phyloP scores from a whole-genome alignment of 148 eudicot species.

The Rhododendron griersonianum region DNA sequence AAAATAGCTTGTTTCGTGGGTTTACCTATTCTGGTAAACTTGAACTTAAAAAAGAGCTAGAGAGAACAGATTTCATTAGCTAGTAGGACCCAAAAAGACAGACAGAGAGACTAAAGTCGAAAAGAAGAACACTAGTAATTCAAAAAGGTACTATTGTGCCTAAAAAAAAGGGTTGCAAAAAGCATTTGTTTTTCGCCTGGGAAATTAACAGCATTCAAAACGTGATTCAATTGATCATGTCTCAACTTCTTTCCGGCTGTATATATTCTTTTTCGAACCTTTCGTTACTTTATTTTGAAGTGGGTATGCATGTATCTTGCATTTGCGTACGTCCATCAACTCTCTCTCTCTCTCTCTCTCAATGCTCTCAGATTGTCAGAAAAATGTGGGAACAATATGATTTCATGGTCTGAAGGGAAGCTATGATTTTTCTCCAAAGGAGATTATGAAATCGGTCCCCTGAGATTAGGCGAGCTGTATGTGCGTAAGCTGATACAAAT shows the following conservation, averaged over 20 bases:
- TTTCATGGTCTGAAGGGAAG: not conserved
- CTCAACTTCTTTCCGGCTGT: not conserved
- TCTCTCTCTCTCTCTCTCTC: no score
- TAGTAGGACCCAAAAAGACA: conserved; percentile 5
- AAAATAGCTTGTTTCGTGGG: no score
- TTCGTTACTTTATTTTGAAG: not conserved
- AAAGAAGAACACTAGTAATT: not conserved
- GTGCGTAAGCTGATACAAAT: no score
- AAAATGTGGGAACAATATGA: not conserved
- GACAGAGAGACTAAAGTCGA: conserved; percentile 4
- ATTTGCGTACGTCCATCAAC: not conserved
- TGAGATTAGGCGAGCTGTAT: not conserved
- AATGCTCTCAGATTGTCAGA: no score
- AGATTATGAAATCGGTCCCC: no score
- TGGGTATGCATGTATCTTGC: not conserved
- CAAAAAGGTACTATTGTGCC: not conserved
- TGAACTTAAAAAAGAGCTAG: no score
- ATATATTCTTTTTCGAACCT: not conserved
- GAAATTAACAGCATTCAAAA: not conserved
- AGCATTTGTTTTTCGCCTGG: not conserved
- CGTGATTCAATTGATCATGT: conserved; percentile 13
- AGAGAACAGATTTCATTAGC: not conserved
- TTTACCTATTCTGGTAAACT: no score
- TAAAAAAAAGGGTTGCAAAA: not conserved
- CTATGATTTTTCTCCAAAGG: not conserved